These are phyloP conservation scores for Apiotrichum sp. DNA, from an alignment of 1,284 basidiomycete genomes.

Conservation along the genomic window DNA sequence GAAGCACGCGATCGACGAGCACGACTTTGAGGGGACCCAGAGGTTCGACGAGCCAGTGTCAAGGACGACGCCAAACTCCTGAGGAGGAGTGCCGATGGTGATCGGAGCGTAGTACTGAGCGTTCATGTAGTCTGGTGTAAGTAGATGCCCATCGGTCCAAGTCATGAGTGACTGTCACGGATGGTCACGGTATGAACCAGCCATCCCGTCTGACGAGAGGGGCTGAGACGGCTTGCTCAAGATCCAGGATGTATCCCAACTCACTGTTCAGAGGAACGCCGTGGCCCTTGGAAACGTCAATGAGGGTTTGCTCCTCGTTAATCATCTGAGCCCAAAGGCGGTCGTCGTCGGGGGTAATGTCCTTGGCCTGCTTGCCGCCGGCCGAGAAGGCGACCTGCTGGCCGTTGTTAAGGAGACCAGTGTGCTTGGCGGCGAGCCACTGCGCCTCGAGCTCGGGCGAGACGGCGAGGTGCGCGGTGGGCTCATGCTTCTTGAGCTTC, in stretches of 20 bases:
- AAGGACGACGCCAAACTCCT: conserved; percentile 50
- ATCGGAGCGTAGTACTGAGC: conserved; percentile 96
- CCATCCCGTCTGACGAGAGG: neutral
- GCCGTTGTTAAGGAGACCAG: conserved; percentile 22
- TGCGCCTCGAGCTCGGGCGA: conserved; percentile 64
- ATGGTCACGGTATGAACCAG: neutral
- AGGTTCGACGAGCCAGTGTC: conserved; percentile 68
- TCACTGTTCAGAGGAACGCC: conserved; percentile 81
- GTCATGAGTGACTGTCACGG: no score
- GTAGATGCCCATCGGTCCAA: no score
- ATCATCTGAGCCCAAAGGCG: conserved; percentile 70
- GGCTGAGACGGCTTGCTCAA: conserved; percentile 2
- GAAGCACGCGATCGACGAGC: conserved; percentile 97
- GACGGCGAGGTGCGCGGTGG: conserved; percentile 50
- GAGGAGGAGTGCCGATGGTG: conserved; percentile 56
- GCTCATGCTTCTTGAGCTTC: conserved; percentile 73
- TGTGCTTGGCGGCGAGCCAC: conserved; percentile 82
- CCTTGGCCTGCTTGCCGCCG: conserved; percentile 40
- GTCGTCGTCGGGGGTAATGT: conserved; percentile 37
- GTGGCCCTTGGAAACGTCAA: conserved; percentile 65
- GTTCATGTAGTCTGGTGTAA: conserved; percentile 78
- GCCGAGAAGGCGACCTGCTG: conserved; percentile 66
- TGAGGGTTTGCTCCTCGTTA: conserved; percentile 46
- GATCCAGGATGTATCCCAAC: conserved; percentile 37
- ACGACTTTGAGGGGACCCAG: conserved; percentile 66